phyloP scores from a whole-genome alignment of 192 early-diverging fungal species.

The Coemansia sp. region DNA sequence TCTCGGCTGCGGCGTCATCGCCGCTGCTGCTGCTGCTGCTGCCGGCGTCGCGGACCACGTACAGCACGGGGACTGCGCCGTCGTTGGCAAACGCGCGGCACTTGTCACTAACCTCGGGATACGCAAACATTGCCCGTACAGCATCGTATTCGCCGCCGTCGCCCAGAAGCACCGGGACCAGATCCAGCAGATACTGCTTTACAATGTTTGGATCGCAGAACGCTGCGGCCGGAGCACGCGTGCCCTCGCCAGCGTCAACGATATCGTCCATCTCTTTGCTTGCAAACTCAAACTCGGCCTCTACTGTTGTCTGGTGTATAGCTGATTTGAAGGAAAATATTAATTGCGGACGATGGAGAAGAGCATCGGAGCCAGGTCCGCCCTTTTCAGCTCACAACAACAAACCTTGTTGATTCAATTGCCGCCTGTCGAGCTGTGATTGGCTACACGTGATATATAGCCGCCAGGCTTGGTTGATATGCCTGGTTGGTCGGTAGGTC shows the following conservation, averaged over 20 bases:
- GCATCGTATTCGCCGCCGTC: constrained; percentile 2
- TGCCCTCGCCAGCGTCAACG: neutral
- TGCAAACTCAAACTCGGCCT: no score
- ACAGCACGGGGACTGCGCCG: constrained; percentile 61
- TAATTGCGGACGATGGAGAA: neutral
- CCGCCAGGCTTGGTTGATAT: no score
- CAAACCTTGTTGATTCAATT: neutral
- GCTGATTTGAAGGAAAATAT: neutral
- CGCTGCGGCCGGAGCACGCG: constrained; percentile 1
- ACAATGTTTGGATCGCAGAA: constrained; percentile 58
- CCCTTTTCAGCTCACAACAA: neutral
- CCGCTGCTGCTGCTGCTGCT: constrained; percentile 4
- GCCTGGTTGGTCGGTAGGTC: no score
- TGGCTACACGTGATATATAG: no score
- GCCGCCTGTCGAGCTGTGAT: no score
- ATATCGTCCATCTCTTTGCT: constrained; percentile 28
- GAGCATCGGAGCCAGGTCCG: neutral
- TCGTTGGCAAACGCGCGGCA: constrained; percentile 75
- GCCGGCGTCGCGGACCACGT: constrained; percentile 67
- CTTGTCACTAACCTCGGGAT: constrained; percentile 65
- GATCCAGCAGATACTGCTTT: constrained; percentile 62
- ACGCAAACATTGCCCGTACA: constrained; percentile 51
- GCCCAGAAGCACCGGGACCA: constrained; percentile 69
- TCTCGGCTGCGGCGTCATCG: constrained; percentile 4
- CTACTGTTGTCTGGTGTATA: neutral